Evolutionary conservation across 2,329 filamentous ascomycete species (phyloP).

Genomic region (Fonsecaea nubica): DNA sequence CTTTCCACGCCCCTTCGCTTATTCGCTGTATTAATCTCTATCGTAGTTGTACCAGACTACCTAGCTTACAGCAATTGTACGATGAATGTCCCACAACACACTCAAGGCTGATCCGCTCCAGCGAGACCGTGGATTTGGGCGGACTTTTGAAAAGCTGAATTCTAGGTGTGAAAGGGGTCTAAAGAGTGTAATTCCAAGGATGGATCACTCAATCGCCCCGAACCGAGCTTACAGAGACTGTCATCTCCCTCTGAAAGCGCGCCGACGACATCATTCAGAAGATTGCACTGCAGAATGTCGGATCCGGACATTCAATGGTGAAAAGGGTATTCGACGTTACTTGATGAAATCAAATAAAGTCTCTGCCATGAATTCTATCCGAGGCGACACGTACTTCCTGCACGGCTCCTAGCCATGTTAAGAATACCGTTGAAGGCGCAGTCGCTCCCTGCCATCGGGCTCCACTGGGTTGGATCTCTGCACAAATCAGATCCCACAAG

Average conservation of each 20-base stretch:
- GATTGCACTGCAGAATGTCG: slow-evolving; percentile 5
- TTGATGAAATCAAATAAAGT: slow-evolving; percentile 18
- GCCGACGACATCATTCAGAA: slow-evolving; percentile 15
- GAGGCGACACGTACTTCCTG: slow-evolving; percentile 8
- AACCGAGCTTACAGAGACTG: slow-evolving; percentile 8
- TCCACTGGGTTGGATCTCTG: not conserved
- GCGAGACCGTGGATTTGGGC: not conserved
- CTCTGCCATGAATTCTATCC: slow-evolving; percentile 20
- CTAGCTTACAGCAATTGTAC: not conserved
- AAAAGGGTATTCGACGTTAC: slow-evolving; percentile 12
- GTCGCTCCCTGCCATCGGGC: not conserved
- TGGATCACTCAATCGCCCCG: not conserved
- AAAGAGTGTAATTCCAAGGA: slow-evolving; percentile 5
- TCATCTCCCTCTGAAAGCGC: slow-evolving; percentile 3
- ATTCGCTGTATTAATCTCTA: no score
- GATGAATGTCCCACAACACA: not conserved
- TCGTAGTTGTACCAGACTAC: no score
- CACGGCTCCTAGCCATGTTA: slow-evolving; percentile 1
- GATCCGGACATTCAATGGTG: slow-evolving; percentile 15
- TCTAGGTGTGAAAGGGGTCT: not conserved
- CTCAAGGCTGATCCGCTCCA: not conserved
- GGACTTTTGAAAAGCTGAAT: not conserved
- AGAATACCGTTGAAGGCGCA: slow-evolving; percentile 13
- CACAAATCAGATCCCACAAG: not conserved
- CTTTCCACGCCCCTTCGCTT: no score